These are phyloP conservation scores for Penicillium sclerotigenum DNA, from an alignment of 2,329 filamentous ascomycete species.

Conservation along the genomic window DNA sequence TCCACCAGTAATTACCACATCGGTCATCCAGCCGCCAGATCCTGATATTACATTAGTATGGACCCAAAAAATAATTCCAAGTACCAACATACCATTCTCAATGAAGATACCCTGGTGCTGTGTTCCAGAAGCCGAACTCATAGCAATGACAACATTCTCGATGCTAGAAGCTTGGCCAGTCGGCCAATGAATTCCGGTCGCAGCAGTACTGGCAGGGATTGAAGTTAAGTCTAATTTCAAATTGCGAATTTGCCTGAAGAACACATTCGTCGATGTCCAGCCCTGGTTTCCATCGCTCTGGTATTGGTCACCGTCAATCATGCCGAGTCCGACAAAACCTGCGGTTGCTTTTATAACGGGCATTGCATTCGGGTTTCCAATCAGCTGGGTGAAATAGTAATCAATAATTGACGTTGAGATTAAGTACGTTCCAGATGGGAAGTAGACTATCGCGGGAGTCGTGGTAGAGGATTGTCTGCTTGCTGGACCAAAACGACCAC, in stretches of 20 bases:
- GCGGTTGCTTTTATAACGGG: conserved; percentile 55
- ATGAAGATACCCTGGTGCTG: conserved; percentile 59
- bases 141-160: conserved; percentile 60
- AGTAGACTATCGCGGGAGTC: conserved; percentile 57
- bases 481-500: conserved; percentile 45
- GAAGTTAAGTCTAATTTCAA: conserved; percentile 58
- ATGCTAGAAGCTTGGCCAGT: conserved; percentile 57
- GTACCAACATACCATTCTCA: conserved; percentile 49
- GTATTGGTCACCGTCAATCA: conserved; percentile 59
- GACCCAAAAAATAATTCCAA: not conserved
- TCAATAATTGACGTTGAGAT: conserved; percentile 57
- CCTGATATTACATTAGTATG: conserved; percentile 24
- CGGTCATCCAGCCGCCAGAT: conserved; percentile 59
- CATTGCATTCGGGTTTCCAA: conserved; percentile 58
- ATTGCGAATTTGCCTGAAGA: conserved; percentile 64
- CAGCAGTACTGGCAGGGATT: conserved; percentile 30
- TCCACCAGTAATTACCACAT: conserved; percentile 60
- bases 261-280: conserved; percentile 55
- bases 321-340: conserved; percentile 54
- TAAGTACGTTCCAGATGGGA: conserved; percentile 58
- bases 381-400: conserved; percentile 62
- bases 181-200: conserved; percentile 52
- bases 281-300: conserved; percentile 40
- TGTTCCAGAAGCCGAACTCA: conserved; percentile 47
- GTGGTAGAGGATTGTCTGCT: conserved; percentile 46